These are phyloP conservation scores for Ploettnerulaceae sp. DNA, from an alignment of 2,329 filamentous ascomycete genomes.

Conservation along the genomic window DNA sequence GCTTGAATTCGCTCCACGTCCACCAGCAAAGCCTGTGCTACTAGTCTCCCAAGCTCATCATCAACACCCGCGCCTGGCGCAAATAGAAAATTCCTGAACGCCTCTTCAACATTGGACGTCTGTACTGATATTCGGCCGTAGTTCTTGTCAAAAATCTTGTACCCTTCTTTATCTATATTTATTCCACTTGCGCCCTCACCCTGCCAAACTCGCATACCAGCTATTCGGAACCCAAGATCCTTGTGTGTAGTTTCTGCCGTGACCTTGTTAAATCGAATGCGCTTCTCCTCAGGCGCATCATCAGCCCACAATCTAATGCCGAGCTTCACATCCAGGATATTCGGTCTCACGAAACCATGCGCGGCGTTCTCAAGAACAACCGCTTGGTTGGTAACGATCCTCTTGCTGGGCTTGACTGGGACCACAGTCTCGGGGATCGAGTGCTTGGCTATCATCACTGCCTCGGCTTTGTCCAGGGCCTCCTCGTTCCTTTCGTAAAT, in stretches of 20 bases:
- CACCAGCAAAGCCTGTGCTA: constrained; percentile 49
- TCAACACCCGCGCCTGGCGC: constrained; percentile 54
- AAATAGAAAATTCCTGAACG: constrained; percentile 54
- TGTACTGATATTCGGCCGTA: constrained; percentile 52
- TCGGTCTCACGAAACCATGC: constrained; percentile 74
- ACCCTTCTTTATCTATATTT: constrained; percentile 48
- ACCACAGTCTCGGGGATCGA: constrained; percentile 26
- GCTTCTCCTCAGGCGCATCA: constrained; percentile 55
- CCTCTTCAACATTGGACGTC: constrained; percentile 48
- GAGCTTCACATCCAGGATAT: constrained; percentile 90
- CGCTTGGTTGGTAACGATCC: constrained; percentile 70
- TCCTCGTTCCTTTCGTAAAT: constrained; percentile 8
- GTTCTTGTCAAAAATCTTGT: constrained; percentile 58
- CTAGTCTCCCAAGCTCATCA: constrained; percentile 49
- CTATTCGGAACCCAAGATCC: constrained; percentile 57
- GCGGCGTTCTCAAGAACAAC: constrained; percentile 84
- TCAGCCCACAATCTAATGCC: constrained; percentile 84
- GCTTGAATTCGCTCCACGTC: constrained; percentile 50
- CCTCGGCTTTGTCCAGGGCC: constrained; percentile 7
- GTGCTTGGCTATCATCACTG: constrained; percentile 25
- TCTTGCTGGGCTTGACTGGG: constrained; percentile 26
- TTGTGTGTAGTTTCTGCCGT: constrained; percentile 54
- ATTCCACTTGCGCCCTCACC: constrained; percentile 50
- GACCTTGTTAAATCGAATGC: constrained; percentile 55
- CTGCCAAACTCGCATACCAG: constrained; percentile 60